Base-by-base conservation (phyloP, 805 yeast genomes). In the Ogataea trehaloabstinens region DNA sequence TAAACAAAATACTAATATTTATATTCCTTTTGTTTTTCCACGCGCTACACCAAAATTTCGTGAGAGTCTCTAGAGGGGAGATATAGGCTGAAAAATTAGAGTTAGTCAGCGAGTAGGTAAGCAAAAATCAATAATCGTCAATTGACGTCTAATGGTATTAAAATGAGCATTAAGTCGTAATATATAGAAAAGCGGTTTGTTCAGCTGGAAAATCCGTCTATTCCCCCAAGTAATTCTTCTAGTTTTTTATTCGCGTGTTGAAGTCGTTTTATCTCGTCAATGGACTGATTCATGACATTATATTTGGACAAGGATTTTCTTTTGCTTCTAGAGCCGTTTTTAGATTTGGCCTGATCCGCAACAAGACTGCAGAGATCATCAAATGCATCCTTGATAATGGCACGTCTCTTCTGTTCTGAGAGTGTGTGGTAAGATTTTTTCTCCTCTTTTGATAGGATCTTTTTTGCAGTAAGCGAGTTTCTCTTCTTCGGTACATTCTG, bases 331-430 rank as follows among this genome's bases (percentile, higher is more conserved):
- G 41, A 24, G 5, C 37, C 42, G 8, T 41, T 24, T n/a, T n/a
- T n/a, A 12, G 22, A 21, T 18, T 31, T 35, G 30, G 35, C 6
- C 11, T 34, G 36, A n/a, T 41, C 42, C n/a, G 40, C 46, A 3
- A 60, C 55, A 15, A 59, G 52, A 17, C 45, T 49, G 33, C 63
- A 58, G 15, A 67, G 51, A 12, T 57, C 47, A 33, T 67, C 70
- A 42, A 63, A 67, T 3, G 71, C 64, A 12, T 46, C 49, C 39
- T 64, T 64, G 36, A 68, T 67, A 34, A 59, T 48, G 18, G 56
- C 53, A 32, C 72, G 54, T 25, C 72, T 51, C 42, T 57, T 61
- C 49, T 67, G 69, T 50, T 67, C 72, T 27, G 66, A 60, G n/a
- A 64, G 52, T 4, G 68, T 62, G 45, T 67, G 72, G 40, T 66